phyloP scores from a whole-genome alignment of 2,329 filamentous ascomycete genomes.

The Fusarium tjaetaba region DNA sequence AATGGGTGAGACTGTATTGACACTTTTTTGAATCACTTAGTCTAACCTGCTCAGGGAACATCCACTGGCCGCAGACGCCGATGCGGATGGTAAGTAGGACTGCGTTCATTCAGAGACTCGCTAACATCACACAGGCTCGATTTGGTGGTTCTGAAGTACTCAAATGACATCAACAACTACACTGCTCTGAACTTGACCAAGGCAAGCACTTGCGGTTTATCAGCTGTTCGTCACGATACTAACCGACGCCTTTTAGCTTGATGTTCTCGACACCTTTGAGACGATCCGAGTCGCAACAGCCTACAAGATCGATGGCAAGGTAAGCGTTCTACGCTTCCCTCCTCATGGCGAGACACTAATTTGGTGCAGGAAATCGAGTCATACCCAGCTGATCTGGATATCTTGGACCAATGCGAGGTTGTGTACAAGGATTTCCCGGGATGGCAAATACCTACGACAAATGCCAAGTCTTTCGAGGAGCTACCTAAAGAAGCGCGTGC shows the following conservation, averaged over 20 bases:
- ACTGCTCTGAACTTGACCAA: slow-evolving; percentile 69
- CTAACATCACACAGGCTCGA: background rate
- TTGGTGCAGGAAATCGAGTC: slow-evolving; percentile 47
- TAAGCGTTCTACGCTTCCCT: slow-evolving; percentile 11
- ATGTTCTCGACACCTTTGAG: slow-evolving; percentile 75
- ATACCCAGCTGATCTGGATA: slow-evolving; percentile 71
- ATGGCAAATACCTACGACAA: slow-evolving; percentile 73
- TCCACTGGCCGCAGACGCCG: slow-evolving; percentile 69
- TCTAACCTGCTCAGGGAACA: slow-evolving; percentile 45
- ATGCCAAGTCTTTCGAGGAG: slow-evolving; percentile 67
- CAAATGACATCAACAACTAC: slow-evolving; percentile 69
- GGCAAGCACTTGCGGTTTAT: slow-evolving; percentile 18
- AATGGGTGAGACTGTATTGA: slow-evolving; percentile 45
- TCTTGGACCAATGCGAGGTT: slow-evolving; percentile 69
- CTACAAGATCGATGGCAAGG: slow-evolving; percentile 62
- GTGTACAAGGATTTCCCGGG: slow-evolving; percentile 75
- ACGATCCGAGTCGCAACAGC: slow-evolving; percentile 79
- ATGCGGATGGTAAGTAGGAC: slow-evolving; percentile 58
- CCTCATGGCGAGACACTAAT: background rate
- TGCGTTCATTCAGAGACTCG: rapidly evolving
- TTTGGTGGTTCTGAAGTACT: background rate
- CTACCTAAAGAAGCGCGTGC: slow-evolving; percentile 71
- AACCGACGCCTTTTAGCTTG: slow-evolving; percentile 30
- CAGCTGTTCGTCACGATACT: background rate
- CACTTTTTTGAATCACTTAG: background rate